phyloP scores from a whole-genome alignment of 2,329 filamentous ascomycete species.

The Sordariomycetes sp. region DNA sequence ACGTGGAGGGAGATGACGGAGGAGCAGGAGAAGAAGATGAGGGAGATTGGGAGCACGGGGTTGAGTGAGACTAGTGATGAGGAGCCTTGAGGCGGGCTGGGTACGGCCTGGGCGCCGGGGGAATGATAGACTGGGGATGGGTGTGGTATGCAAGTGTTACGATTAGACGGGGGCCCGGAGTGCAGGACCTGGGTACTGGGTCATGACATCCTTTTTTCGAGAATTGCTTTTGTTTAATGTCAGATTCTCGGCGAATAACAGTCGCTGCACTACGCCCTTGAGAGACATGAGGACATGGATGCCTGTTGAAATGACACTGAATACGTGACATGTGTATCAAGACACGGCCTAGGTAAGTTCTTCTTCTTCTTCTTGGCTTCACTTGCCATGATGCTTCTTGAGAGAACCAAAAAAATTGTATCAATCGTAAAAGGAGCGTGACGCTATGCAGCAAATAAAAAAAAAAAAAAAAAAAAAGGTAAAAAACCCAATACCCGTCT shows the following conservation, averaged over 20 bases:
- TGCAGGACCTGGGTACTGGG: too few relatives aligned
- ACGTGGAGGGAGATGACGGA: slow-evolving; percentile 90
- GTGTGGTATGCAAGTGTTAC: neutral
- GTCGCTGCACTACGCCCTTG: too few relatives aligned
- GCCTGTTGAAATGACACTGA: too few relatives aligned
- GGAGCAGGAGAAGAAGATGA: slow-evolving; percentile 52
- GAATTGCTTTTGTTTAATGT: too few relatives aligned
- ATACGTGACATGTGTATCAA: too few relatives aligned
- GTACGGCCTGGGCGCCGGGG: neutral
- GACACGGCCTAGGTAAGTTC: too few relatives aligned
- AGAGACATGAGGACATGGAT: too few relatives aligned
- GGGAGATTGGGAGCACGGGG: slow-evolving; percentile 31
- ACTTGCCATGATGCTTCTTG: neutral
- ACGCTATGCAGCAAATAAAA: neutral
- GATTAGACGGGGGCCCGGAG: too few relatives aligned
- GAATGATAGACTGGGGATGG: neutral
- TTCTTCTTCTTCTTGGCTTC: neutral
- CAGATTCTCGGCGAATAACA: too few relatives aligned
- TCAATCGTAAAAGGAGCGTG: slow-evolving; percentile 9
- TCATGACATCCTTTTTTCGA: too few relatives aligned
- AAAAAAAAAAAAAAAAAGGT: too few relatives aligned
- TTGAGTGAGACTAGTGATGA: slow-evolving; percentile 25
- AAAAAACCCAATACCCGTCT: neutral
- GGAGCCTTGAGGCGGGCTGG: neutral
- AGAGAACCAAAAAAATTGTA: neutral